phyloP scores from a whole-genome alignment of 1,284 basidiomycete genomes.

The Austroboletus niveus region DNA sequence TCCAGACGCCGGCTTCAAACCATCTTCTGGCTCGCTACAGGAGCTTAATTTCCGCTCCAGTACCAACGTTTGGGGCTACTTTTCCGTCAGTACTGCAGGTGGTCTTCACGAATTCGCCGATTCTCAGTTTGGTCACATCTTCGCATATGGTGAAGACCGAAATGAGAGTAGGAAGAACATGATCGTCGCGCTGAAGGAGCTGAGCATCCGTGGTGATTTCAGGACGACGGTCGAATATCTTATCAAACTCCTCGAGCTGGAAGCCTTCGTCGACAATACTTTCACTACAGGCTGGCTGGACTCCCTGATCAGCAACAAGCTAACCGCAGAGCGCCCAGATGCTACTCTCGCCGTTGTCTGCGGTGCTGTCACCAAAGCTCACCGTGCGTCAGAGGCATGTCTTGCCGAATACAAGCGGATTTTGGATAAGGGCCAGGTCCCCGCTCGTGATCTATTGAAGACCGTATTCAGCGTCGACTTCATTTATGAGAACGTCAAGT shows the following conservation, averaged over 20 bases:
- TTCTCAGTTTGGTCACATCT: constrained; percentile 98
- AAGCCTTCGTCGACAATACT: constrained; percentile 95
- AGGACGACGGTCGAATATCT: constrained; percentile 98
- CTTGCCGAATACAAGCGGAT: constrained; percentile 94
- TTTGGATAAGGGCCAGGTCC: constrained; percentile 98
- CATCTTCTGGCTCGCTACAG: constrained; percentile 93
- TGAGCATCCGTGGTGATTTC: constrained; percentile 99
- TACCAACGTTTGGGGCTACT: constrained; percentile 99
- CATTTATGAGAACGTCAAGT: constrained; percentile 96
- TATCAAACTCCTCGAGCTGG: constrained; percentile 95
- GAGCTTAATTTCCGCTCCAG: constrained; percentile 99
- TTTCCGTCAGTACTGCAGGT: constrained; percentile 94
- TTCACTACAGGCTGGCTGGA: constrained; percentile 99
- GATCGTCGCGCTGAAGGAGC: constrained; percentile 98
- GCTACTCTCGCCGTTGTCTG: constrained; percentile 91
- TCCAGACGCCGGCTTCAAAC: constrained; percentile 99
- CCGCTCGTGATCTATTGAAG: constrained; percentile 91
- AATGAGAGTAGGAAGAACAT: constrained; percentile 97
- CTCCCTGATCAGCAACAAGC: constrained; percentile 91
- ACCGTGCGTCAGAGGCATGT: constrained; percentile 87
- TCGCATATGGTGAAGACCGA: constrained; percentile 97
- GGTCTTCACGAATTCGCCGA: constrained; percentile 99
- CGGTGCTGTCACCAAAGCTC: constrained; percentile 96
- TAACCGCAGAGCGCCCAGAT: constrained; percentile 97
- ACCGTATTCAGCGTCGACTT: constrained; percentile 98